Conservation (phyloP, 139 green algal genomes). For the Volvox reticuliferus region DNA sequence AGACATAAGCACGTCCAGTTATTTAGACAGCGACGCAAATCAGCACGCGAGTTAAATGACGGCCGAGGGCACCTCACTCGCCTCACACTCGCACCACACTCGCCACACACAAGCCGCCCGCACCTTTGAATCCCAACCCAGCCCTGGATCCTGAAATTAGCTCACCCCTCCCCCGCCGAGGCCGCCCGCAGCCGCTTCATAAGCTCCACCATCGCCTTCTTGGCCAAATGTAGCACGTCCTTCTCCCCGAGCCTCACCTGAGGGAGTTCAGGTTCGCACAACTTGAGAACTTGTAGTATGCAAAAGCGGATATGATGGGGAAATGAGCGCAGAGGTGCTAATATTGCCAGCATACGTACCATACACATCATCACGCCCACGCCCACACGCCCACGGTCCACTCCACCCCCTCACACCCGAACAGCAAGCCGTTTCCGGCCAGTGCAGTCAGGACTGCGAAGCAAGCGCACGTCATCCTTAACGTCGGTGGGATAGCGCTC, state of each 20-base stretch:
- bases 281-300: no score
- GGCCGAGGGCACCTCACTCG: no score
- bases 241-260: slow-evolving; percentile 45
- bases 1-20: no score
- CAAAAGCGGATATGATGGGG: no score
- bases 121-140: no score
- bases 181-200: slow-evolving; percentile 29
- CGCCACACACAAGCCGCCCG: no score
- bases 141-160: no score
- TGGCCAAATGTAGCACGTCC: slow-evolving; percentile 25
- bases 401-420: not conserved
- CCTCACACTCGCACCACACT: no score
- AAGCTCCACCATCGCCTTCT: slow-evolving; percentile 42
- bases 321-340: no score
- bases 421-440: slow-evolving; percentile 36
- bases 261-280: not conserved
- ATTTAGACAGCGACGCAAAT: no score
- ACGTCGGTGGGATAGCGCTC: slow-evolving; percentile 37
- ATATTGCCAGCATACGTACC: not conserved
- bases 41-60: no score
- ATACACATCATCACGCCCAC: not conserved
- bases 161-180: not conserved
- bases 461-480: slow-evolving; percentile 37
- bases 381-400: no score
- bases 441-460: not conserved